Conservation (phyloP, 345 rosid genomes). For the Dipteronia dyeriana region DNA sequence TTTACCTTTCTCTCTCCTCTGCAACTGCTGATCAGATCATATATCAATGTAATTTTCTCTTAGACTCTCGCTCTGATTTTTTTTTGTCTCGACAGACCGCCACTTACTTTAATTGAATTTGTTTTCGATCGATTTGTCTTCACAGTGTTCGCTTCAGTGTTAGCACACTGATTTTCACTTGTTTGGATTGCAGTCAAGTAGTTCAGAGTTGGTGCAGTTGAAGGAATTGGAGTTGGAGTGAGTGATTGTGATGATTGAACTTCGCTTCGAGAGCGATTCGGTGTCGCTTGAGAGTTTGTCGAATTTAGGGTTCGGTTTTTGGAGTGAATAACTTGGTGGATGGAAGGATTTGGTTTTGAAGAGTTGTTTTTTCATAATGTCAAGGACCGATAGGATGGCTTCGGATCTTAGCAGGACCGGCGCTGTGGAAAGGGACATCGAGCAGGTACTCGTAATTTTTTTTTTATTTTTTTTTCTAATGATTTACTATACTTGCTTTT, state of each 20-base stretch:
- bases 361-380: slow-evolving; percentile 35
- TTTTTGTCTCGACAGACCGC: slow-evolving; percentile 25
- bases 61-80: slow-evolving; percentile 27
- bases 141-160: not conserved
- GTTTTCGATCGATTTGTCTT: not conserved
- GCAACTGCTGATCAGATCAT: slow-evolving; percentile 45
- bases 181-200: not conserved
- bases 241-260: slow-evolving; percentile 31
- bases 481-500: not conserved
- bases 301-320: slow-evolving; percentile 37
- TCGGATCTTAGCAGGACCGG: slow-evolving; percentile 89
- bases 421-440: slow-evolving; percentile 84
- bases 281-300: slow-evolving; percentile 12
- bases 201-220: slow-evolving; percentile 17
- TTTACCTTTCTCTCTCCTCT: slow-evolving; percentile 28
- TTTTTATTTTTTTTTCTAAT: not conserved
- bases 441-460: slow-evolving; percentile 63
- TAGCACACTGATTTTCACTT: not conserved
- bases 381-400: slow-evolving; percentile 76
- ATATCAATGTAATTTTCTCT: slow-evolving; percentile 12
- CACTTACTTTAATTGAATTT: not conserved
- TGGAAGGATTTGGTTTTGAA: slow-evolving; percentile 42
- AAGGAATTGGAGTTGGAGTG: slow-evolving; percentile 16
- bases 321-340: slow-evolving; percentile 29
- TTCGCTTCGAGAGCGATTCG: slow-evolving; percentile 12